Base-by-base conservation (phyloP, 2,329 filamentous ascomycete genomes). In the Dichotomopilus funicola region DNA sequence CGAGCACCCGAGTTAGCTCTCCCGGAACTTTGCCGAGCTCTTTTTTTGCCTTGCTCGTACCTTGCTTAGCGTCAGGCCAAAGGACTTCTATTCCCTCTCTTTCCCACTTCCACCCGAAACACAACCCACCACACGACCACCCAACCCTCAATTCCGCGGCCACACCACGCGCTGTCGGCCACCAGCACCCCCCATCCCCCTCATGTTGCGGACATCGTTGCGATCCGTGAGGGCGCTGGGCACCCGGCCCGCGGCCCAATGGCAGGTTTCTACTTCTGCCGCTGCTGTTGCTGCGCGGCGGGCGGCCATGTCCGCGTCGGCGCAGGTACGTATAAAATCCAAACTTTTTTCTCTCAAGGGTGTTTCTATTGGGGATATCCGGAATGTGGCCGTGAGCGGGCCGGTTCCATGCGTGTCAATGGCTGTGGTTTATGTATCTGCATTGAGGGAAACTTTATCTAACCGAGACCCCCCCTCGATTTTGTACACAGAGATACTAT, bases 141-240 rank as follows among this genome's bases (percentile, higher is more conserved):
- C 61, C 46, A 49, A 41, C 40, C 54, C 45, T 50, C 61, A 66
- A 65, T 63, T 58, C 62, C 63, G 19, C 19, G 19, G 19, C 19
- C 19, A 27, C 19, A 27, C 19, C 19, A 27, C 19, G 70, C 65
- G 67, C 58, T 64, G 68, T 67, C 68, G 70, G 73, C 71, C 71
- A 72, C 72, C 70, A 69, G 71, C 77, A 75, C 75, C 73, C 74
- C 75, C 77, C 76, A 86, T 86, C 77, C 75, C 73, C 74, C 76
- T 77, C 76, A 86, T 86, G 83, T 79, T 86, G 80, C 83, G 82
- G 76, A 81, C 80, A 72, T 85, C 82, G 72, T 74, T 86, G 75
- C 81, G 78, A 75, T 83, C 82, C 71, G 79, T 79, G 69, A 81
- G 77, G 77, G 75, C 77, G 67, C 72, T 83, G 70, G 75, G 78